Evolutionary conservation across 345 rosid species (phyloP), one percentile per base, ranked within the genome.

Genomic region (Excoecaria agallocha): DNA sequence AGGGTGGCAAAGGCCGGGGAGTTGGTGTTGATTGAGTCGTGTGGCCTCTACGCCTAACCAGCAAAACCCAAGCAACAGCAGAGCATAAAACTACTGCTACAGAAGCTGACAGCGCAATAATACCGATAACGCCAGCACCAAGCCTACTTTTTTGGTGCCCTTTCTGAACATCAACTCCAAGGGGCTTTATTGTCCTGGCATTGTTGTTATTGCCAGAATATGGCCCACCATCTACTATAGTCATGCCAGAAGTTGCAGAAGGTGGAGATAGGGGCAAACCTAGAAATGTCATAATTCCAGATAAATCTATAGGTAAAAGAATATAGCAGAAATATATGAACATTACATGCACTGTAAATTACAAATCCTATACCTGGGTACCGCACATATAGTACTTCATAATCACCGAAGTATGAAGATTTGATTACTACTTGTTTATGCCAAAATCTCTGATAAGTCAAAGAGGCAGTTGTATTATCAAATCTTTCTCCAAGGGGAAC

Each of bases 261-360:
- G 98, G 98, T 1, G 98, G 99, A 74, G 99, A 87, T 54, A 93
- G 87, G 7, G 99, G 99, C 74, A 95, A 86, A 74, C 98, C 96
- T 91, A 71, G 56, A 83, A 72, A 75, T 74, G 67, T 66, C 77
- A 64, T 13, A 68, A 22, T 24, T 70, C 13, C 58, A 20, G 7
- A 46, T 74, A 68, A 73, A 69, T 52, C 55, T 20, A 38, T 62
- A 54, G 25, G 5, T 37, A 68, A 65, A 38, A 41, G 35, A 1
- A 58, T 55, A 24, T 55, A 7, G 8, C 59, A 55, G 25, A 55
- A 55, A 22, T 19, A 1, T 2, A 55, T 19, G 24, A 55, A 55
- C 9, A 30, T 30, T 30, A 30, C 30, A 19, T n/a, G 59, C 59
- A 19, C 7, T 5, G 24, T 3, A 58, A 52, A n/a, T 8, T 58